Base-by-base conservation (phyloP, 768 basidiomycete genomes). In the Sarcodon sp. region DNA sequence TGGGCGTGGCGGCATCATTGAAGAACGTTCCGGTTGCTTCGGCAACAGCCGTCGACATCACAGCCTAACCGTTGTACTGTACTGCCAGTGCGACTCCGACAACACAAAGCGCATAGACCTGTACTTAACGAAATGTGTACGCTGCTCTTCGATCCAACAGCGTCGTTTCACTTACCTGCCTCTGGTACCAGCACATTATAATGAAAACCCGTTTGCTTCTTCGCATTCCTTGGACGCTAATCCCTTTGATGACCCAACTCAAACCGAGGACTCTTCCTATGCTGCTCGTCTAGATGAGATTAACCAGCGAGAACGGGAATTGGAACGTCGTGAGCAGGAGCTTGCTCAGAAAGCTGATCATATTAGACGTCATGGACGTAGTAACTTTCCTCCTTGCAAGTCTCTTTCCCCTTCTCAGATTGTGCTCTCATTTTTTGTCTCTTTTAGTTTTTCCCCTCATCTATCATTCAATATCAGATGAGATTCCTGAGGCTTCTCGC, bases 311-410 rank as follows among this genome's bases (percentile, higher is more conserved):
- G 92, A 97, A 66, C 72, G 69, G 47, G 91, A 93, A 54, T 72
- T 98, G 32, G 79, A 81, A 58, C 69, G 80, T 52, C 71, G 92
- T 55, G 90, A 93, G 59, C 66, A 73, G 43, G 87, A 90, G 55
- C 71, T 90, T 51, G 73, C 67, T 53, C 69, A 75, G 55, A 82
- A 77, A 59, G 72, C 80, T 16, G 80, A 87, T 44, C 69, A 80
- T 54, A 73, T 89, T 46, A 70, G 82, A 55, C 73, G 64, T 45
- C 79, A 86, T 59, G 90, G 89, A 35, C 77, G 80, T 54, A 93
- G 87, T 61, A 99, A 99, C 66, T 99, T 87, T 82, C 94, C 94
- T 33, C 79, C 79, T 11, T 93, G 91, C 86, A 56, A 60, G 86
- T 70, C 11, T 52, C 51, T 32, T 49, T 35, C 33, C 12, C 36